Evolutionary conservation across 805 yeast genomes (phyloP), one percentile per base, ranked within the genome.

Genomic region (Ogataea naganishii): DNA sequence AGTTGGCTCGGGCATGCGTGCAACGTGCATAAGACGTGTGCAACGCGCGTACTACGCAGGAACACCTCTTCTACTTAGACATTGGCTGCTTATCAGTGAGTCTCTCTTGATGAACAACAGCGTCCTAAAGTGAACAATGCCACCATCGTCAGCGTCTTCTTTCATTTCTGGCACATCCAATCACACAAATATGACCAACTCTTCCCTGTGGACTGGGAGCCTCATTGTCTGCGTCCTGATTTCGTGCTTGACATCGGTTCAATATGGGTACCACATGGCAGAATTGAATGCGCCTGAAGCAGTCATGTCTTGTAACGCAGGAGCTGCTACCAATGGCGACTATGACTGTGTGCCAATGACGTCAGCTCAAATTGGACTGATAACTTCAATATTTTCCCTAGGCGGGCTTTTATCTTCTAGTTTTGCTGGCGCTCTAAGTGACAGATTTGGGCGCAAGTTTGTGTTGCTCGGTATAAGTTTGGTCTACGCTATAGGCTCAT

Each of bases 261-360:
- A 86, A 53, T 92, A 80, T 53, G 98, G 98, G 1, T 85, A 82
- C 52, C 97, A 92, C 51, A 78, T 89, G 80, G 80, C 96, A 1
- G 96, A 88, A 52, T 65, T 89, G 50, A 89, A 89, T 56, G 94
- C 96, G 6, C 96, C 96, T 0, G 81, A 80, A 34, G 66, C 69
- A 10, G 69, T 72, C 19, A 62, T 85, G 27, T 68, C 82, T 8
- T 84, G 95, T 9, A 26, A 16, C 7, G 11, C 8, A 3, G 60
- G 60, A 56, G 64, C 64, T 34, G 69, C 67, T 1, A 27, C 34
- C n/a, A 56, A 50, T 24, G 48, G 44, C 4, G 37, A 37, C 16
- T 14, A 23, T 7, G 33, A 30, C 43, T 83, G 94, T 49, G 68
- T 83, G 8, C 60, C 69, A 0, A 62, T 80, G 62, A 53, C 61